Evolutionary conservation across 2,329 filamentous ascomycete genomes (phyloP).

Genomic region (Nectriaceae sp.): DNA sequence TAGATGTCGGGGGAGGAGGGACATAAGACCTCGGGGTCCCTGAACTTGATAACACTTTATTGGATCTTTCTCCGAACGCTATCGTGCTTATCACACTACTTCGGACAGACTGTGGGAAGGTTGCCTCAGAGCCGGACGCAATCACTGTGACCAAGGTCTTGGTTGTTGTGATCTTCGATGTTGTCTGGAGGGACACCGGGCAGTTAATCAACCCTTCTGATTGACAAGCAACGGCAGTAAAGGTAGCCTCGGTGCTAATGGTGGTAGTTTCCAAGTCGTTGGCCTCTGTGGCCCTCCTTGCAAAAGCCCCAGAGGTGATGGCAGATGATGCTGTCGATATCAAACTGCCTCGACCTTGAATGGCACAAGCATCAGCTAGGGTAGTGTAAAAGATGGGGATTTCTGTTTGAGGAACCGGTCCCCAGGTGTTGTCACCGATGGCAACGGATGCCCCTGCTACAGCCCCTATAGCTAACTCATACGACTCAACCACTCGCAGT

Average conservation of each 20-base stretch:
- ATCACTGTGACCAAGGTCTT: slow-evolving; percentile 44
- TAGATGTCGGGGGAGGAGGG: slow-evolving; percentile 33
- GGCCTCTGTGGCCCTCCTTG: slow-evolving; percentile 9
- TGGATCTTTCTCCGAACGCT: slow-evolving; percentile 44
- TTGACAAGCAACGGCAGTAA: slow-evolving; percentile 47
- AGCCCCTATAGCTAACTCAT: slow-evolving; percentile 54
- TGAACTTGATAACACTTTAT: slow-evolving; percentile 24
- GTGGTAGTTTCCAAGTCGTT: slow-evolving; percentile 41
- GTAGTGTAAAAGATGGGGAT: slow-evolving; percentile 57
- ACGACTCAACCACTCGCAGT: slow-evolving; percentile 49
- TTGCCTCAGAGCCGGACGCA: slow-evolving; percentile 36
- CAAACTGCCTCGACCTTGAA: slow-evolving; percentile 8
- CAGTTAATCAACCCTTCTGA: slow-evolving; percentile 48
- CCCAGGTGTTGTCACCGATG: slow-evolving; percentile 48
- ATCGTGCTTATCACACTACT: slow-evolving; percentile 35
- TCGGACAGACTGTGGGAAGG: slow-evolving; percentile 41
- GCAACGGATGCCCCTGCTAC: slow-evolving; percentile 53
- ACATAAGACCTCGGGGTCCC: slow-evolving; percentile 48
- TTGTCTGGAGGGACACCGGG: slow-evolving; percentile 50
- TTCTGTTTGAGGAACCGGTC: slow-evolving; percentile 46
- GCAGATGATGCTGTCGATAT: slow-evolving; percentile 25
- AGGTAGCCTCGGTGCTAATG: slow-evolving; percentile 40
- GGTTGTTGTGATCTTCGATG: slow-evolving; percentile 39
- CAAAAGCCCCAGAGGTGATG: slow-evolving; percentile 9
- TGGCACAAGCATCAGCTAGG: slow-evolving; percentile 44